A percentile compares a stretch with the other conserved stretches of the same genome.
These are phyloP conservation scores for Mortierella sp. DNA, from an alignment of 371 early-diverging fungal species.

Conservation along the genomic window DNA sequence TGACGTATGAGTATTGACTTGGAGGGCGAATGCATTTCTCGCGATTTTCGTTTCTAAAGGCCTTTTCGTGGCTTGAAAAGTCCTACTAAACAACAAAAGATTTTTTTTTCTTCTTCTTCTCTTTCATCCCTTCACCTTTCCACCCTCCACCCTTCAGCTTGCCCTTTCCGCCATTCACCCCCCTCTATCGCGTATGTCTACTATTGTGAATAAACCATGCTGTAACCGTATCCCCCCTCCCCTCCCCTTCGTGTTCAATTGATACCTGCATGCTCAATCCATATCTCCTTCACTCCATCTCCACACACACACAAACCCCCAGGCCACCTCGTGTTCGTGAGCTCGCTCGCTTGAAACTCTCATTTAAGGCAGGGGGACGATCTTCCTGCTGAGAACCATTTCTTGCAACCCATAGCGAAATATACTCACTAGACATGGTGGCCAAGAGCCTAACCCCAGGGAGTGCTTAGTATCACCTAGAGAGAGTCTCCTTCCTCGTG, in stretches of 20 bases:
- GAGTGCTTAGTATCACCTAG: constrained; percentile 12
- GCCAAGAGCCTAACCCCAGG: constrained; percentile 51
- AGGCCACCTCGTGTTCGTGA: constrained; percentile 55
- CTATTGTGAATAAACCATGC: neutral
- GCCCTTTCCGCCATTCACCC: neutral
- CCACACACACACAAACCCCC: constrained; percentile 9
- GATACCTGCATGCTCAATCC: neutral
- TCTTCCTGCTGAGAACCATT: constrained; percentile 45
- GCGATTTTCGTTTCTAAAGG: neutral
- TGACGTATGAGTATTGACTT: neutral
- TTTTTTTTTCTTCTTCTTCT: neutral
- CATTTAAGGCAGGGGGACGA: constrained; percentile 40
- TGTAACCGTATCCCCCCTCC: neutral
- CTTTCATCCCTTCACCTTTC: neutral
- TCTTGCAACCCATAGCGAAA: constrained; percentile 40
- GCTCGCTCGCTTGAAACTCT: constrained; percentile 46
- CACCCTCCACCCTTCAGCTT: neutral
- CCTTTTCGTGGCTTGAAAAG: neutral
- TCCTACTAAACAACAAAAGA: neutral
- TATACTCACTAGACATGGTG: constrained; percentile 51
- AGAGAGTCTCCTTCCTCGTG: constrained; percentile 8
- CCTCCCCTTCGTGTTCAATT: neutral
- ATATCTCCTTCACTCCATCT: neutral
- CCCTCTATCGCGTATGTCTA: neutral
- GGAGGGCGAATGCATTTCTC: neutral